Percentiles rank a stretch among this genome's conserved stretches.
These are phyloP conservation scores for Pachysandra terminalis DNA, from an alignment of 164 flowering plant species.

Conservation along the genomic window DNA sequence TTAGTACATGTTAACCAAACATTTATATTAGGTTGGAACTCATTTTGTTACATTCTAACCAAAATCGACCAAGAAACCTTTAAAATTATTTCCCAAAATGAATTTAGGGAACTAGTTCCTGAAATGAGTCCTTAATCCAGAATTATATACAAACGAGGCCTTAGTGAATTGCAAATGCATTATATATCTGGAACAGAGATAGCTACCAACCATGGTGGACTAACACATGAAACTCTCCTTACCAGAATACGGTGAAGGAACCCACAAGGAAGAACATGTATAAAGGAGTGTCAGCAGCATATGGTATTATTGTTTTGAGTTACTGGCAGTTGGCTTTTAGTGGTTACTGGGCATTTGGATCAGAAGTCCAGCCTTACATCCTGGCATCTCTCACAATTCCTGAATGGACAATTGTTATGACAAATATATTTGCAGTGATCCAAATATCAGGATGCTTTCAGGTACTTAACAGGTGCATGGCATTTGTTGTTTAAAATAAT, in stretches of 20 bases:
- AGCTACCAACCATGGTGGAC: background rate
- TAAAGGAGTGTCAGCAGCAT: conserved; percentile 57
- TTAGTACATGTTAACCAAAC: too few relatives aligned
- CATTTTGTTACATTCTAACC: too few relatives aligned
- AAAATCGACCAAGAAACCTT: too few relatives aligned
- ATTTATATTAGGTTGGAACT: too few relatives aligned
- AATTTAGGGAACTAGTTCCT: too few relatives aligned
- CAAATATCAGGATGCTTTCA: conserved; percentile 65
- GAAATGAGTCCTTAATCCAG: too few relatives aligned
- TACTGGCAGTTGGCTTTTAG: conserved; percentile 61
- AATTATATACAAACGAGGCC: too few relatives aligned
- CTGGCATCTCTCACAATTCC: conserved; percentile 48
- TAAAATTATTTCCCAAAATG: too few relatives aligned
- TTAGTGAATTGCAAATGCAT: too few relatives aligned
- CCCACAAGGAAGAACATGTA: conserved; percentile 57
- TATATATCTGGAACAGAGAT: too few relatives aligned
- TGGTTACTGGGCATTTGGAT: conserved; percentile 71
- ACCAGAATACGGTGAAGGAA: conserved; percentile 47
- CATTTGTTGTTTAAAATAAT: background rate
- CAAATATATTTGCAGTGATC: conserved; percentile 54
- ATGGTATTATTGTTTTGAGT: conserved; percentile 33
- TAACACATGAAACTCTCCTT: background rate
- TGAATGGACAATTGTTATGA: conserved; percentile 54
- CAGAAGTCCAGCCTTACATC: conserved; percentile 51
- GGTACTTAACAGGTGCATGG: conserved; percentile 23